A percentile compares a stretch with the other conserved stretches of the same genome.
Conservation (phyloP, 2,329 filamentous ascomycete species). For the Blastomyces gilchristii region DNA sequence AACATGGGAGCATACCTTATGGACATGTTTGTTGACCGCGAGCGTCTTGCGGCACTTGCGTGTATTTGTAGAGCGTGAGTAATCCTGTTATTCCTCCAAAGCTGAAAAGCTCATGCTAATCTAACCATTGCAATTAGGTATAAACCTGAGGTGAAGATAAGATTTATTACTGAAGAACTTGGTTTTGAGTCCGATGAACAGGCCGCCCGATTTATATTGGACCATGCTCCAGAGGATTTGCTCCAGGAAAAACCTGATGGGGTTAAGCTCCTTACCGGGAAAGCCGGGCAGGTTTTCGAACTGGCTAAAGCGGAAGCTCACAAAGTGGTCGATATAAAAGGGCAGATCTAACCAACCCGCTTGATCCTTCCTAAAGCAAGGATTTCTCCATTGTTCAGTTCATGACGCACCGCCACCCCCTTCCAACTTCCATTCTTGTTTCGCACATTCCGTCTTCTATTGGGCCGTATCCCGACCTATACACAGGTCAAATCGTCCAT, state of each 20-base stretch:
- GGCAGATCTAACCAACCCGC: slow-evolving; percentile 55
- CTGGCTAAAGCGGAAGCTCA: slow-evolving; percentile 62
- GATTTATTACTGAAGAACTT: slow-evolving; percentile 90
- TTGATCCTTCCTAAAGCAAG: background rate
- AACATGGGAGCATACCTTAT: slow-evolving; percentile 98
- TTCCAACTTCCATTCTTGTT: background rate
- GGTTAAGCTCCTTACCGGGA: slow-evolving; percentile 63
- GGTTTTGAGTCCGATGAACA: slow-evolving; percentile 89
- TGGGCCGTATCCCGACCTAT: slow-evolving; percentile 4
- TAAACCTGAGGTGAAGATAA: slow-evolving; percentile 78
- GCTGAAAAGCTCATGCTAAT: slow-evolving; percentile 8
- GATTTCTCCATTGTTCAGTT: background rate
- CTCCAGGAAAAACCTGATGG: slow-evolving; percentile 67
- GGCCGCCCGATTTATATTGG: slow-evolving; percentile 80
- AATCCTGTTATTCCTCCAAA: background rate
- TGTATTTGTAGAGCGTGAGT: slow-evolving; percentile 93
- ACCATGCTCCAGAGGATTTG: slow-evolving; percentile 63
- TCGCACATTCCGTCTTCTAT: slow-evolving; percentile 2
- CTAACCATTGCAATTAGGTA: slow-evolving; percentile 57
- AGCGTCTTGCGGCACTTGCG: slow-evolving; percentile 80
- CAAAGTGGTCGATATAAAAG: slow-evolving; percentile 87
- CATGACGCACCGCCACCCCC: background rate
- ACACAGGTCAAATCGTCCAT: background rate
- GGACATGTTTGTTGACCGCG: slow-evolving; percentile 96
- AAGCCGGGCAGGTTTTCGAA: slow-evolving; percentile 66